These are phyloP conservation scores for Hagleromyces aurorensis DNA, from an alignment of 805 yeast genomes.

Conservation along the genomic window DNA sequence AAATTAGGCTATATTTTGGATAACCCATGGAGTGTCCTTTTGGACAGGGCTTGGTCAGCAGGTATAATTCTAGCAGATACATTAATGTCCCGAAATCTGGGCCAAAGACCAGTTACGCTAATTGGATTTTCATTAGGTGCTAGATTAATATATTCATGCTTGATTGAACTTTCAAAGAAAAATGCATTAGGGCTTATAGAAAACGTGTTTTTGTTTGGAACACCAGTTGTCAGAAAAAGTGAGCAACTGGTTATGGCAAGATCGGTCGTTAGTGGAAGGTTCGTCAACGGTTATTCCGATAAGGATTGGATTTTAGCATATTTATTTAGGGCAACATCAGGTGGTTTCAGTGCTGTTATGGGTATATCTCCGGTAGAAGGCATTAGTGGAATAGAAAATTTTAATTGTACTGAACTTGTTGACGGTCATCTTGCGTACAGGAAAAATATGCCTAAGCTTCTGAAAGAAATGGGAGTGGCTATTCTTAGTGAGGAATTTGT, in stretches of 20 bases:
- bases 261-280: conserved; percentile 82
- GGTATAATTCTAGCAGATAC: conserved; percentile 90
- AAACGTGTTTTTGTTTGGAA: conserved; percentile 79
- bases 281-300: conserved; percentile 82
- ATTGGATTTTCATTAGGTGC: conserved; percentile 95
- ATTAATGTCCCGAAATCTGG: conserved; percentile 74
- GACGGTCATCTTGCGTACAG: conserved; percentile 98
- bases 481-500: conserved; percentile 85
- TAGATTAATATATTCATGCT: conserved; percentile 82
- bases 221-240: conserved; percentile 71
- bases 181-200: conserved; percentile 87
- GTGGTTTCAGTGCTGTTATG: conserved; percentile 86
- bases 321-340: conserved; percentile 89
- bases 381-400: conserved; percentile 65
- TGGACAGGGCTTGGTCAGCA: conserved; percentile 96
- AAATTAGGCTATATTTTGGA: conserved; percentile 84
- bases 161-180: conserved; percentile 73
- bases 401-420: conserved; percentile 78
- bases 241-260: conserved; percentile 75
- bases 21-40: conserved; percentile 96
- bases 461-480: conserved; percentile 65
- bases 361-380: conserved; percentile 74
- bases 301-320: conserved; percentile 97
- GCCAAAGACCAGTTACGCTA: conserved; percentile 84
- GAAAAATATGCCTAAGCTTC: conserved; percentile 78